Conservation (phyloP, 2,329 filamentous ascomycete genomes). For the Thermothelomyces thermophilus region DNA sequence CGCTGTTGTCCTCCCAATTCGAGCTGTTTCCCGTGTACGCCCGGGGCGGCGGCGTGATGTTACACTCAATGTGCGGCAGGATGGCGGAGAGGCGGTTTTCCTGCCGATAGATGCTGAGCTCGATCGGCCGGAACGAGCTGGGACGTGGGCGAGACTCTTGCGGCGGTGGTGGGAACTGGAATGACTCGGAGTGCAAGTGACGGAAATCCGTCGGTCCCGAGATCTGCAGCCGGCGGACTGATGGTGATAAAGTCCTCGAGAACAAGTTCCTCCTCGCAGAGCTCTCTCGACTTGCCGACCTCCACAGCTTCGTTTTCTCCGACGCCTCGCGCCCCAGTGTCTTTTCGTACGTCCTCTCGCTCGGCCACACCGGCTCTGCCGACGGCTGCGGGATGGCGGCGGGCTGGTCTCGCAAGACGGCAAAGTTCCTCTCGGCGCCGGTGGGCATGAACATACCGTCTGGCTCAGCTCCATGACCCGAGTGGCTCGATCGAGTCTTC, state of each 20-base stretch:
- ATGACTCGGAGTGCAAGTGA: constrained; percentile 47
- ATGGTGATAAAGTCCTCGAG: constrained; percentile 38
- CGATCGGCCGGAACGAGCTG: constrained; percentile 46
- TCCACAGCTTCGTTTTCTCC: constrained; percentile 12
- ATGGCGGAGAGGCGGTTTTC: constrained; percentile 49
- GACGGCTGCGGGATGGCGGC: constrained; percentile 27
- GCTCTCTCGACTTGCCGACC: constrained; percentile 26
- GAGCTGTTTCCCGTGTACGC: constrained; percentile 32
- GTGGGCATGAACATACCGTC: background rate
- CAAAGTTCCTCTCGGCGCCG: constrained; percentile 27
- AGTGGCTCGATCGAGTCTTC: constrained; percentile 29
- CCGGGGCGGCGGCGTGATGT: constrained; percentile 36
- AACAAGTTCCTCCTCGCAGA: constrained; percentile 38
- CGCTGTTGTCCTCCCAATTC: constrained; percentile 28
- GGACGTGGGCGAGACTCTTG: constrained; percentile 25
- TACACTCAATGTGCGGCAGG: constrained; percentile 43
- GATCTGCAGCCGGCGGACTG: constrained; percentile 46
- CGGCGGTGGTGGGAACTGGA: constrained; percentile 30
- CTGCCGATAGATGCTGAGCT: constrained; percentile 48
- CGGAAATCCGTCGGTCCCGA: constrained; percentile 55
- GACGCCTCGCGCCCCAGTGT: constrained; percentile 30
- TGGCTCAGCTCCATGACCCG: constrained; percentile 15
- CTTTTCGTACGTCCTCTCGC: constrained; percentile 27
- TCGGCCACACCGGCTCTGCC: constrained; percentile 24
- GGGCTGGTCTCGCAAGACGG: constrained; percentile 30